Percentiles rank a stretch among this genome's conserved stretches.
Evolutionary conservation across 192 early-diverging fungal genomes (phyloP).

Genomic region (Geranomyces variabilis): DNA sequence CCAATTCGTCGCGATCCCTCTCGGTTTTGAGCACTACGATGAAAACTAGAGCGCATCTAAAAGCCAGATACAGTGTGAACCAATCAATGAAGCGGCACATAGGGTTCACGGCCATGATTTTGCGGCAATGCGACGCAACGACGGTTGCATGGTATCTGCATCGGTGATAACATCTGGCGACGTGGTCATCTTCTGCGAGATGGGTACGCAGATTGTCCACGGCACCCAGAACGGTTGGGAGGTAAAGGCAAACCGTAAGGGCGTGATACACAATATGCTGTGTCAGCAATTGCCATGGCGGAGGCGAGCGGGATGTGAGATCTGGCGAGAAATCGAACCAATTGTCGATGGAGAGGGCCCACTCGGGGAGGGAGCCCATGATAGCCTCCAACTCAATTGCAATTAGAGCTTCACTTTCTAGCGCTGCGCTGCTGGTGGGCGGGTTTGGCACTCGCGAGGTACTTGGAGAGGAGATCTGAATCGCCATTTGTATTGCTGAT

Average conservation of each 20-base stretch:
- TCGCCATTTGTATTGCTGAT: slow-evolving; percentile 5
- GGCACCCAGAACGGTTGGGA: slow-evolving; percentile 17
- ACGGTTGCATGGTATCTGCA: slow-evolving; percentile 25
- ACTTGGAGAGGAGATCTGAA: neutral
- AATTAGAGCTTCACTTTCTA: slow-evolving; percentile 1
- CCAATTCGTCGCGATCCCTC: slow-evolving; percentile 12
- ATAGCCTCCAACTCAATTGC: slow-evolving; percentile 22
- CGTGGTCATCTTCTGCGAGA: neutral
- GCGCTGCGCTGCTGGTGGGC: neutral
- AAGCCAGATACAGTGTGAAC: slow-evolving; percentile 26
- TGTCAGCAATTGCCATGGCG: slow-evolving; percentile 25
- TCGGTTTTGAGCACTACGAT: slow-evolving; percentile 25
- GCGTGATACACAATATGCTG: slow-evolving; percentile 29
- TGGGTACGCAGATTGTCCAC: neutral
- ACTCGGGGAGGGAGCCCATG: slow-evolving; percentile 20
- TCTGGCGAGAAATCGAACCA: slow-evolving; percentile 15
- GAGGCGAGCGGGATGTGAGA: slow-evolving; percentile 5
- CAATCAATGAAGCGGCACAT: slow-evolving; percentile 24
- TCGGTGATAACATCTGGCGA: neutral
- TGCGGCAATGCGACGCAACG: slow-evolving; percentile 11
- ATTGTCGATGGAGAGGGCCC: slow-evolving; percentile 13
- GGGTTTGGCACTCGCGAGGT: neutral
- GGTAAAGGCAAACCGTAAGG: slow-evolving; percentile 18
- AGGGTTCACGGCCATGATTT: slow-evolving; percentile 22
- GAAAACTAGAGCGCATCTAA: slow-evolving; percentile 23